Conservation (phyloP, 192 early-diverging fungal species). For the Coemansia javaensis region DNA sequence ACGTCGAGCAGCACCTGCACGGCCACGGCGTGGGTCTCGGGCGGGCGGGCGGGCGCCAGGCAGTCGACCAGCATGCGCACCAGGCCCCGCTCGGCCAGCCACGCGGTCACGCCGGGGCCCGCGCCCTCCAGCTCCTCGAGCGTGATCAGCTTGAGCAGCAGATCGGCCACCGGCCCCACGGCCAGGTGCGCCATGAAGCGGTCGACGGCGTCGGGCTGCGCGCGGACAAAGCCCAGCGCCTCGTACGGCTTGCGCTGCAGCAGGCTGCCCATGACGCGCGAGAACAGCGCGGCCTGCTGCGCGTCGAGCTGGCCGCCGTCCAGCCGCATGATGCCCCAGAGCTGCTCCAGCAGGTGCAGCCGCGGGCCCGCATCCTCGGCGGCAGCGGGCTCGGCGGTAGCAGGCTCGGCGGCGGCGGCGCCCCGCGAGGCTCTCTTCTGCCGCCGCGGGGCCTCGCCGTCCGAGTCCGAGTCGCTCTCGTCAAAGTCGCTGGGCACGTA, state of each 20-base stretch:
- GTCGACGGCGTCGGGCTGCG: conserved; percentile 66
- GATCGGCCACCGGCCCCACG: conserved; percentile 82
- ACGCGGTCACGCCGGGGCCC: conserved; percentile 82
- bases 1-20: conserved; percentile 79
- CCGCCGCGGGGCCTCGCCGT: conserved; percentile 3
- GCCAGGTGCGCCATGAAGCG: conserved; percentile 81
- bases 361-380: background rate
- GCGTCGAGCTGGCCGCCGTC: conserved; percentile 67
- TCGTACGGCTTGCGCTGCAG: conserved; percentile 85
- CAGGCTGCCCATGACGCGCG: conserved; percentile 82
- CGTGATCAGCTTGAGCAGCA: conserved; percentile 89
- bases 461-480: conserved; percentile 38
- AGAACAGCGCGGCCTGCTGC: conserved; percentile 85
- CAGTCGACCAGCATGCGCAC: conserved; percentile 70
- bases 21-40: conserved; percentile 78
- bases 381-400: too few relatives aligned
- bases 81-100: conserved; percentile 81
- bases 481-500: conserved; percentile 37
- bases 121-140: conserved; percentile 86
- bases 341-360: conserved; percentile 63
- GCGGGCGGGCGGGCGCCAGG: conserved; percentile 73
- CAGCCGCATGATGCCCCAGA: conserved; percentile 80
- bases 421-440: too few relatives aligned
- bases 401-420: too few relatives aligned
- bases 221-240: conserved; percentile 83